Conservation (phyloP, 345 rosid species). For the Erodium maritimum region DNA sequence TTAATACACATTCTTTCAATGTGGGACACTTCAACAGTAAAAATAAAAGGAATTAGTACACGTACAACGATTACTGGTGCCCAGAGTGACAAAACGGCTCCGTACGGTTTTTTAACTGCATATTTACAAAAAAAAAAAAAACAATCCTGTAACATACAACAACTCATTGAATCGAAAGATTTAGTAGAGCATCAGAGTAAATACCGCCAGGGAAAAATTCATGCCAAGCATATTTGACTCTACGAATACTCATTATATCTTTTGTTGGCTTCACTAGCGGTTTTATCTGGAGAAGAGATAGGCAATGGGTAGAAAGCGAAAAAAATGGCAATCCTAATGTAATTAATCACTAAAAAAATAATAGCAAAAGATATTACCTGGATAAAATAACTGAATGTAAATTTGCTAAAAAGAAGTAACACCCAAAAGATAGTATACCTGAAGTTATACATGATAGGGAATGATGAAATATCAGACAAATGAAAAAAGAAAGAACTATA, state of each 20-base stretch:
- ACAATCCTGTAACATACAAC: conserved; percentile 6
- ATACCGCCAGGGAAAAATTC: conserved; percentile 80
- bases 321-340: neutral
- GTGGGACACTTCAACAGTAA: too few species aligned
- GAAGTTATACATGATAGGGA: conserved; percentile 13
- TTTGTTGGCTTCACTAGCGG: conserved; percentile 87
- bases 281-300: conserved; percentile 36
- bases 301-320: neutral
- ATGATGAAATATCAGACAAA: neutral
- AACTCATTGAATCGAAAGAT: conserved; percentile 7
- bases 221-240: conserved; percentile 70
- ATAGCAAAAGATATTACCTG: conserved; percentile 38
- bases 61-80: conserved; percentile 64
- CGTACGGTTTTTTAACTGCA: conserved; percentile 59
- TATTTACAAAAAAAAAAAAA: conserved; percentile 5
- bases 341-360: neutral
- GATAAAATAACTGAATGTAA: conserved; percentile 64
- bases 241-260: conserved; percentile 62
- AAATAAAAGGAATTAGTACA: neutral
- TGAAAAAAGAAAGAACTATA: conserved; percentile 4
- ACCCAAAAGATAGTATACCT: conserved; percentile 93
- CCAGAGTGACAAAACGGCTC: conserved; percentile 79
- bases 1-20: too few species aligned
- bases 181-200: conserved; percentile 8
- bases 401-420: conserved; percentile 58